Evolutionary conservation across 306 rosid genomes (phyloP).

Genomic region (Adenanthera pavonina): DNA sequence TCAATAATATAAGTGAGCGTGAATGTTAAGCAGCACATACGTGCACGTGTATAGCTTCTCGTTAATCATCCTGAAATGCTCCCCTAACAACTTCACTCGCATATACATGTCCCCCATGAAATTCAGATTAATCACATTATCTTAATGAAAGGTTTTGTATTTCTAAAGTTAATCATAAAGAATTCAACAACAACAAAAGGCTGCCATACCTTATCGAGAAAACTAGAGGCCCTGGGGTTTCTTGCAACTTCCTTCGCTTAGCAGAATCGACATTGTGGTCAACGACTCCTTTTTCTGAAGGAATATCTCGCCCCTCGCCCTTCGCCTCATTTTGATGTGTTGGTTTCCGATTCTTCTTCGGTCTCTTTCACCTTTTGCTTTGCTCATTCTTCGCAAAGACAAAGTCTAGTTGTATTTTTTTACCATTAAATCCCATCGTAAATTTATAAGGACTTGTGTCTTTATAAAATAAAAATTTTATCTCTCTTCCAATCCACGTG

Average conservation of each 20-base stretch:
- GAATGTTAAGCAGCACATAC: slow-evolving; percentile 40
- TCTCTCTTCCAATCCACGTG: too few relatives aligned
- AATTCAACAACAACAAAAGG: not conserved
- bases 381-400: slow-evolving; percentile 26
- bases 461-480: too few relatives aligned
- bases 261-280: slow-evolving; percentile 13
- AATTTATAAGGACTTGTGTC: too few relatives aligned
- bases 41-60: slow-evolving; percentile 99
- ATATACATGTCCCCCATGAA: slow-evolving; percentile 54
- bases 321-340: not conserved
- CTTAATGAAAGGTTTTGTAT: not conserved
- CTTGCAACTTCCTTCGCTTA: slow-evolving; percentile 43
- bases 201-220: slow-evolving; percentile 66
- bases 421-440: too few relatives aligned
- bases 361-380: slow-evolving; percentile 62
- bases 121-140: not conserved
- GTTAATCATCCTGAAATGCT: slow-evolving; percentile 94
- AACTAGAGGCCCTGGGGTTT: slow-evolving; percentile 54
- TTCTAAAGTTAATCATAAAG: not conserved
- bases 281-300: slow-evolving; percentile 21
- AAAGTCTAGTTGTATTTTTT: too few relatives aligned
- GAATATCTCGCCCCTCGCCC: slow-evolving; percentile 19
- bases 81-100: slow-evolving; percentile 86
- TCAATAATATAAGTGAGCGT: too few relatives aligned
- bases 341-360: slow-evolving; percentile 24